Conservation (phyloP, 2,329 filamentous ascomycete species). For the Phaeosphaeria sp. region DNA sequence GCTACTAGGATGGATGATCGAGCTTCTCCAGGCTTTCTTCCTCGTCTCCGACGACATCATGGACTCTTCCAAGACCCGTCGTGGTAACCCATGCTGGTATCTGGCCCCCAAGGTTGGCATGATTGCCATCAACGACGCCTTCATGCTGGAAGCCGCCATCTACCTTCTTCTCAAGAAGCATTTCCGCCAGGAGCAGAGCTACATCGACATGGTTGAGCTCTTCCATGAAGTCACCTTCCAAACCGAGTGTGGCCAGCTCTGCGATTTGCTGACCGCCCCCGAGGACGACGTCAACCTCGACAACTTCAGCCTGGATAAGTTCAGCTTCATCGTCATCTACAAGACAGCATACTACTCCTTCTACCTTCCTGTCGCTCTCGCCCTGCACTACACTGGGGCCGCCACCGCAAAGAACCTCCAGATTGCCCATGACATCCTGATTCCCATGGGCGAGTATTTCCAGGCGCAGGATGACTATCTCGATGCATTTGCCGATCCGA, state of each 20-base stretch:
- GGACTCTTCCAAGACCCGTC: slow-evolving; percentile 93
- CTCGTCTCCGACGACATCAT: slow-evolving; percentile 98
- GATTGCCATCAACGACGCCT: slow-evolving; percentile 97
- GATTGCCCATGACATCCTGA: slow-evolving; percentile 87
- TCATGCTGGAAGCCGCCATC: slow-evolving; percentile 91
- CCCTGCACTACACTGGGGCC: slow-evolving; percentile 82
- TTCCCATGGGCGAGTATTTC: slow-evolving; percentile 98
- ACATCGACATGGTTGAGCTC: slow-evolving; percentile 90
- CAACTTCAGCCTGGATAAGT: slow-evolving; percentile 96
- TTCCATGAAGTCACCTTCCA: slow-evolving; percentile 95
- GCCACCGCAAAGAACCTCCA: slow-evolving; percentile 89
- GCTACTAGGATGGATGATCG: slow-evolving; percentile 94
- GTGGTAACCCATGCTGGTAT: slow-evolving; percentile 97
- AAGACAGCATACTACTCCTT: slow-evolving; percentile 99
- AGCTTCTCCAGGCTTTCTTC: slow-evolving; percentile 98
- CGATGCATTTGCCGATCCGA: slow-evolving; percentile 93
- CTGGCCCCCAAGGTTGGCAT: slow-evolving; percentile 86
- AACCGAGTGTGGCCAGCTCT: slow-evolving; percentile 93
- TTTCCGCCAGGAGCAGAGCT: slow-evolving; percentile 85
- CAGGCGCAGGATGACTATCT: slow-evolving; percentile 99
- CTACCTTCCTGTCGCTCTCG: slow-evolving; percentile 94
- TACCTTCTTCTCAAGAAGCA: slow-evolving; percentile 92
- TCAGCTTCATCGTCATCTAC: slow-evolving; percentile 98
- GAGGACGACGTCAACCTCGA: slow-evolving; percentile 91
- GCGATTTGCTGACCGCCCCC: slow-evolving; percentile 92